A percentile compares a stretch with the other conserved stretches of the same genome.
phyloP scores from a whole-genome alignment of 2,329 filamentous ascomycete species.

The Hypoxylon sp. region DNA sequence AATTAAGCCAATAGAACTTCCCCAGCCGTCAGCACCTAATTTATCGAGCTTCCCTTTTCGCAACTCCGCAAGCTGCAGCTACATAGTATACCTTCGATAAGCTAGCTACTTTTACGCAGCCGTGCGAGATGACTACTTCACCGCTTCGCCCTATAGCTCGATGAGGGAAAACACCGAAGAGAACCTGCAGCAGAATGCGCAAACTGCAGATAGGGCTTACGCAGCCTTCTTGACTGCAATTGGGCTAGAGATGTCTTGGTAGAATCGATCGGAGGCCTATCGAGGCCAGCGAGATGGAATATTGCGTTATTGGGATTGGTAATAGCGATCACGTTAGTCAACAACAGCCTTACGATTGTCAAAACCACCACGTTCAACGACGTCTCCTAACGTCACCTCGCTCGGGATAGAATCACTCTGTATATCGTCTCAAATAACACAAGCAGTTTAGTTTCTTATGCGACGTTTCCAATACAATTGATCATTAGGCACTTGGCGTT shows the following conservation, averaged over 20 bases:
- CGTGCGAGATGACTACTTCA: conserved; percentile 13
- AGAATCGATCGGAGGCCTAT: conserved; percentile 22
- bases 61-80: conserved; percentile 12
- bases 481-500: conserved; percentile 9
- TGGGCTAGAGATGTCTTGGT: conserved; percentile 15
- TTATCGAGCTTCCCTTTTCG: conserved; percentile 44
- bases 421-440: conserved; percentile 2
- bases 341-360: conserved; percentile 25
- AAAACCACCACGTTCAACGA: conserved; percentile 28
- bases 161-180: conserved; percentile 20
- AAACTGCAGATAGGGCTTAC: conserved; percentile 43
- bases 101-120: conserved; percentile 15
- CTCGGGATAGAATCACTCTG: conserved; percentile 35
- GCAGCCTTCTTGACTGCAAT: conserved; percentile 39
- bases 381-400: conserved; percentile 14
- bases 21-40: conserved; percentile 13
- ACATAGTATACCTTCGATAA: conserved; percentile 8
- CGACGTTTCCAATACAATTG: conserved; percentile 17
- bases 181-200: conserved; percentile 6
- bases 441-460: conserved; percentile 2
- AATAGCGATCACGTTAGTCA: conserved; percentile 17
- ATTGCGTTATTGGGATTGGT: conserved; percentile 17
- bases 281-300: conserved; percentile 18
- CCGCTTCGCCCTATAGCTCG: conserved; percentile 29
- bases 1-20: conserved; percentile 29